Evolutionary conservation across 805 yeast species (phyloP).

Genomic region (Saccharomycopsis synnaedendra): DNA sequence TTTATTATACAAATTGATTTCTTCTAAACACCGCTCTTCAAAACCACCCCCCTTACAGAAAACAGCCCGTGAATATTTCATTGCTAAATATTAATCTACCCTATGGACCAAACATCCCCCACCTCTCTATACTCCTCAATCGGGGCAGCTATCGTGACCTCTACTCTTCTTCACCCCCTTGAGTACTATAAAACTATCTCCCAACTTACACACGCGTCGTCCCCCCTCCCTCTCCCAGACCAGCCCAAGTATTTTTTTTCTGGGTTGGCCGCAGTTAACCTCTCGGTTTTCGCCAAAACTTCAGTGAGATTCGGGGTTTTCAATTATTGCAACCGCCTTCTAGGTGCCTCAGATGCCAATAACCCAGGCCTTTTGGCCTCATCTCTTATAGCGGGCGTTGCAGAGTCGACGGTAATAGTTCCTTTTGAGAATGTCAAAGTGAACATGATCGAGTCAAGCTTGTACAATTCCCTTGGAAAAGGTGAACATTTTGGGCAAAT

Average conservation of each 20-base stretch:
- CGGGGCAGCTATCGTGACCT: slow-evolving; percentile 12
- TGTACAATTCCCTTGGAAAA: slow-evolving; percentile 23
- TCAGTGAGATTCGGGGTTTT: slow-evolving; percentile 63
- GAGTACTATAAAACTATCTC: slow-evolving; percentile 14
- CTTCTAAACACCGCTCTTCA: too few species aligned
- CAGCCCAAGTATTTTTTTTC: slow-evolving; percentile 28
- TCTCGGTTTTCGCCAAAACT: slow-evolving; percentile 68
- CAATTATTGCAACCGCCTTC: slow-evolving; percentile 60
- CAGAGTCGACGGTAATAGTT: slow-evolving; percentile 73
- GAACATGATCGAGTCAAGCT: slow-evolving; percentile 62
- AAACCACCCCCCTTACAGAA: too few species aligned
- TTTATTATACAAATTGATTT: too few species aligned
- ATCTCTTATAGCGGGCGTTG: slow-evolving; percentile 56
- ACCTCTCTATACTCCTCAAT: slow-evolving; percentile 5
- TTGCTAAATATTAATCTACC: too few species aligned
- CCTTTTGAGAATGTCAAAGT: slow-evolving; percentile 87
- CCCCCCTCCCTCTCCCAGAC: slow-evolving; percentile 3
- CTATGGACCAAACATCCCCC: too few species aligned
- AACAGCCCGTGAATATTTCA: too few species aligned
- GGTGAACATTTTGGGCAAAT: slow-evolving; percentile 19
- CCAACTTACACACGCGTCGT: slow-evolving; percentile 11
- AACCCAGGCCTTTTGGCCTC: slow-evolving; percentile 60
- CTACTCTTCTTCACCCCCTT: slow-evolving; percentile 14
- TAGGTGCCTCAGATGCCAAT: slow-evolving; percentile 37
- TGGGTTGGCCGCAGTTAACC: slow-evolving; percentile 68